Base-by-base conservation (phyloP, 225 moss, liverwort and hornwort species). In the Bryoerythrophyllum caledonicum region DNA sequence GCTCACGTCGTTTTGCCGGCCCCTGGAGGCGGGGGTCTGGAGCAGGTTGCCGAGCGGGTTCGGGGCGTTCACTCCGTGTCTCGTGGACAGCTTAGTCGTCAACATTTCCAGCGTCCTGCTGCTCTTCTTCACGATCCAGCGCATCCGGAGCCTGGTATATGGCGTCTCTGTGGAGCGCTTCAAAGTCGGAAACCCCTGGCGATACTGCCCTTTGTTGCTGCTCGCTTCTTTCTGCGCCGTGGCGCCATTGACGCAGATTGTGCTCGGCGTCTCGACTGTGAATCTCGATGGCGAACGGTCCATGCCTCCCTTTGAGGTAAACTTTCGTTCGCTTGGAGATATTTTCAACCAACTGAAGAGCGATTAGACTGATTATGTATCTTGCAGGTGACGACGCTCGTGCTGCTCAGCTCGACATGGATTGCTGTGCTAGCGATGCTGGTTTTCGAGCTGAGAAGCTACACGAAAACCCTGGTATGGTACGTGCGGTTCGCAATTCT, bases 401-500 rank as follows among this genome's bases (percentile, higher is more conserved):
- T 89, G 25, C 24, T 93, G 53, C 79, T 81, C 63, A 78, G 81
- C 48, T 71, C 82, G 35, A 80, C 89, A 64, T 94, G 92, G 92
- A 81, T 77, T 25, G 41, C 81, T 65, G 28, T 94, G 44, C 64
- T 86, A 53, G 76, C 67, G 11, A 90, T 94, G 92, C 88, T 94
- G 9, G 75, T 78, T 44, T 60, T 83, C 11, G 94, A 97, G 78
- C 82, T 82, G 60, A 88, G 62, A 74, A 86, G 82, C 58, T 97
- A 94, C 74, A 89, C 85, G 13, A 89, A 62, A 68, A 62, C 81
- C 12, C 69, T 85, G 60, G 83, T 91, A 37, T 97, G 94, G 97
- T 86, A 82, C 64, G 82, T 97, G 49, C 87, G 93, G 48, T 97
- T 93, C 65, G 86, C 89, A 63, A 80, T 84, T 55, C 2, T 94